Evolutionary conservation across 352 stramenopile species (phyloP), one percentile per base, ranked within the genome.

Genomic region (Phytophthora citrophthora): DNA sequence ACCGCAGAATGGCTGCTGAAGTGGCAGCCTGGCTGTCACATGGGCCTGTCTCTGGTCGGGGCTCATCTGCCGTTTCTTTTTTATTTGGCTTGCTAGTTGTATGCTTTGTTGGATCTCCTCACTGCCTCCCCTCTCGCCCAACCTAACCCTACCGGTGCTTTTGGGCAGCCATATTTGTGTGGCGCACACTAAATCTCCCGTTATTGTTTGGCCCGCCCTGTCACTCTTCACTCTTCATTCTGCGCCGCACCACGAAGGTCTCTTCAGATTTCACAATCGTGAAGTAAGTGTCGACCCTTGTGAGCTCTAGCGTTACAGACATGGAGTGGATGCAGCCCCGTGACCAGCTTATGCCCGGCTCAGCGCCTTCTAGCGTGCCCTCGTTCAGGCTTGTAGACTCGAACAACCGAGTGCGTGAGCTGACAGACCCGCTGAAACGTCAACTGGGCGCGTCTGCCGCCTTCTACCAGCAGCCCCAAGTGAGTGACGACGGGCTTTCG

Each of bases 341-440:
- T 10, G 76, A 86, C 36, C 70, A 85, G 46, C 58, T 85, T 12
- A 52, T 77, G 38, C 48, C 74, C 4, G 68, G 54, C 16, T 73
- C 71, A 1, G 44, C 74, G 38, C 65, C 74, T 48, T 32, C 45
- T 15, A 24, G 39, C 32, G 71, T 74, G 29, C 82, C 82, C 49
- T 77, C 85, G 54, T 92, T 92, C 57, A 82, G 79, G 49, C 76
- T 92, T 31, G 79, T 91, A 12, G 83, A 90, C 76, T 60, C 81
- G 7, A 88, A 84, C 64, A 91, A 91, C 58, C 83, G 81, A 54
- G 82, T 89, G 51, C 81, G 81, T 41, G 81, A 90, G 55, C 74
- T 91, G 54, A 88, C 79, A 26, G 74, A 82, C 60, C 64, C 68
- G 18, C 60, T 77, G 18, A 78, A 81, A 55, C 60, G 59, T 24